Conservation (phyloP, 257 asterid genomes). For the Primulina eburnea region DNA sequence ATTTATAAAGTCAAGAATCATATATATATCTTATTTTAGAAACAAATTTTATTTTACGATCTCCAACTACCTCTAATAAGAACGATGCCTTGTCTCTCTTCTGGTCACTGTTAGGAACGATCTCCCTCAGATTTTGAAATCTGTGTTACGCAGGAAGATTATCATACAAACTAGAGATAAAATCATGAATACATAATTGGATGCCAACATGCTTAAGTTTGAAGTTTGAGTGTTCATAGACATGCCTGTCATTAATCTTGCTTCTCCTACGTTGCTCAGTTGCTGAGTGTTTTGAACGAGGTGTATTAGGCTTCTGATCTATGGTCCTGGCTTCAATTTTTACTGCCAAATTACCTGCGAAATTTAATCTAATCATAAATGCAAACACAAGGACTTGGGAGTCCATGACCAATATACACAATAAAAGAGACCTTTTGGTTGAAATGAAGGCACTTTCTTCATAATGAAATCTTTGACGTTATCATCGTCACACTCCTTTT, state of each 20-base stretch:
- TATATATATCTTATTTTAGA: constrained; percentile 1
- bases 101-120: constrained; percentile 87
- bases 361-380: constrained; percentile 19
- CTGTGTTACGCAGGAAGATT: constrained; percentile 38
- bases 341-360: constrained; percentile 57
- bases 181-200: background rate
- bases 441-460: constrained; percentile 68
- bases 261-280: constrained; percentile 99
- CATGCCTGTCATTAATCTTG: constrained; percentile 97
- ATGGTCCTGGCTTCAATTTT: constrained; percentile 60
- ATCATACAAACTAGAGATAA: background rate
- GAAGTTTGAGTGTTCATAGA: constrained; percentile 13
- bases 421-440: constrained; percentile 52
- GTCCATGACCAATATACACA: constrained; percentile 10
- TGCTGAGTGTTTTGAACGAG: constrained; percentile 98
- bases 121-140: constrained; percentile 79
- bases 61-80: constrained; percentile 65
- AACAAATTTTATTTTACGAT: constrained; percentile 3
- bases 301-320: constrained; percentile 82
- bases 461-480: constrained; percentile 64
- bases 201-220: background rate
- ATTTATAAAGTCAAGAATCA: constrained; percentile 14
- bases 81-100: constrained; percentile 99
- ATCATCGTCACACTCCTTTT: constrained; percentile 75
- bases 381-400: background rate